These are phyloP conservation scores for Cladosporium sp. DNA, from an alignment of 2,329 filamentous ascomycete species.

Conservation along the genomic window DNA sequence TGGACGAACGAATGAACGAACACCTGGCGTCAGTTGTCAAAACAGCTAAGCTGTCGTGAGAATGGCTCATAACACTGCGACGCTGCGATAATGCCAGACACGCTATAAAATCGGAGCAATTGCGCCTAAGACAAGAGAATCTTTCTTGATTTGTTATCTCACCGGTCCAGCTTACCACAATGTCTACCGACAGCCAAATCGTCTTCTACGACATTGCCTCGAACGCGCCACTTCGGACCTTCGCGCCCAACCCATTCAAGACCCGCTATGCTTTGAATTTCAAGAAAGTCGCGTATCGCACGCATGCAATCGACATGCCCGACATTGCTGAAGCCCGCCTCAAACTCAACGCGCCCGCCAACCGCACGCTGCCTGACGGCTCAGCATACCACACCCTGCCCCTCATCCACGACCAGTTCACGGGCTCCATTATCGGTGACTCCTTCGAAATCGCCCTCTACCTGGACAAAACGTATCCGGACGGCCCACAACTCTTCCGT, in stretches of 20 bases:
- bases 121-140: too few relatives aligned
- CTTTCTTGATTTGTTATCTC: neutral
- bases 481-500: constrained; percentile 46
- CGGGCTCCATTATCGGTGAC: constrained; percentile 47
- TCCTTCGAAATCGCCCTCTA: constrained; percentile 61
- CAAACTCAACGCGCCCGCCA: constrained; percentile 41
- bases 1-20: too few relatives aligned
- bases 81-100: too few relatives aligned
- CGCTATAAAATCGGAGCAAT: too few relatives aligned
- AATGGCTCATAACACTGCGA: too few relatives aligned
- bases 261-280: constrained; percentile 46
- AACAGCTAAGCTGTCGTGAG: too few relatives aligned
- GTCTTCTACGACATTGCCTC: constrained; percentile 46
- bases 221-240: constrained; percentile 33
- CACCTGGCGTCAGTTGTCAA: too few relatives aligned
- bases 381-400: constrained; percentile 56
- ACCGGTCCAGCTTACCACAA: constrained; percentile 9
- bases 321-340: constrained; percentile 47
- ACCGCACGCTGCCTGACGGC: constrained; percentile 52
- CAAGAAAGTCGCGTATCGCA: constrained; percentile 44
- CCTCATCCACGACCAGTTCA: constrained; percentile 45
- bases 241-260: constrained; percentile 48
- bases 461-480: constrained; percentile 48
- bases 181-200: constrained; percentile 27
- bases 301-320: constrained; percentile 48